Conservation (phyloP, 2,329 filamentous ascomycete genomes). For the Ilyonectria mors-panacis region DNA sequence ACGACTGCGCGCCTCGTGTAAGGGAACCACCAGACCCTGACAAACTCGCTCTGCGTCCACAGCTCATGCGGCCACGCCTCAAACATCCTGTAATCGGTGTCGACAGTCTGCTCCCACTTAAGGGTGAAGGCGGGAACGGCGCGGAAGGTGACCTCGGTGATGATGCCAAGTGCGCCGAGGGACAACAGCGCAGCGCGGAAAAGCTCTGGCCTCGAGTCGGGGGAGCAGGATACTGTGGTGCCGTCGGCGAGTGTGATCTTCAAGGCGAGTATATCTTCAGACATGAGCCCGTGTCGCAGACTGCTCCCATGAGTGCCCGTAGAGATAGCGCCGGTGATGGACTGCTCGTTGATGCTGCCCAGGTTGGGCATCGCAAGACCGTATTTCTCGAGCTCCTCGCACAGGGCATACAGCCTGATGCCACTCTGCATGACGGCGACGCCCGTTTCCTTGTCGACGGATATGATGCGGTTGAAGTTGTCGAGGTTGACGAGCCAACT, state of each 20-base stretch:
- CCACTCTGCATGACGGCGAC: constrained; percentile 88
- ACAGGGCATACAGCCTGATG: constrained; percentile 83
- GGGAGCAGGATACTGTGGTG: constrained; percentile 78
- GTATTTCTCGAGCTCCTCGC: constrained; percentile 78
- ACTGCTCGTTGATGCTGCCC: constrained; percentile 96
- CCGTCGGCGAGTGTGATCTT: constrained; percentile 89
- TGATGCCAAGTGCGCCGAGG: constrained; percentile 90
- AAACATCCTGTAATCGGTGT: constrained; percentile 78
- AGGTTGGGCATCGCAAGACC: constrained; percentile 92
- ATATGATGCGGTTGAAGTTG: constrained; percentile 80
- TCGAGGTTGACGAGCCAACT: constrained; percentile 97
- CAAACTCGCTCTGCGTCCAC: constrained; percentile 90
- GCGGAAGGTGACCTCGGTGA: constrained; percentile 89
- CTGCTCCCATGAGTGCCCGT: constrained; percentile 96
- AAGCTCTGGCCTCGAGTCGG: constrained; percentile 79
- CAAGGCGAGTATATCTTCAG: constrained; percentile 81
- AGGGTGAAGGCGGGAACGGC: constrained; percentile 87
- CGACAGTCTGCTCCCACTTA: constrained; percentile 86
- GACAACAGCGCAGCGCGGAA: constrained; percentile 92
- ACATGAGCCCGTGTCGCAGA: constrained; percentile 85
- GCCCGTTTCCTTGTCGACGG: constrained; percentile 75
- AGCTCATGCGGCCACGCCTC: constrained; percentile 79
- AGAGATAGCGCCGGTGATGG: constrained; percentile 90
- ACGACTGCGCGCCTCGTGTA: constrained; percentile 90
- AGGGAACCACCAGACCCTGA: constrained; percentile 97